Conservation (phyloP, 75 land plant species). For the Chamaecyparis obtusa region DNA sequence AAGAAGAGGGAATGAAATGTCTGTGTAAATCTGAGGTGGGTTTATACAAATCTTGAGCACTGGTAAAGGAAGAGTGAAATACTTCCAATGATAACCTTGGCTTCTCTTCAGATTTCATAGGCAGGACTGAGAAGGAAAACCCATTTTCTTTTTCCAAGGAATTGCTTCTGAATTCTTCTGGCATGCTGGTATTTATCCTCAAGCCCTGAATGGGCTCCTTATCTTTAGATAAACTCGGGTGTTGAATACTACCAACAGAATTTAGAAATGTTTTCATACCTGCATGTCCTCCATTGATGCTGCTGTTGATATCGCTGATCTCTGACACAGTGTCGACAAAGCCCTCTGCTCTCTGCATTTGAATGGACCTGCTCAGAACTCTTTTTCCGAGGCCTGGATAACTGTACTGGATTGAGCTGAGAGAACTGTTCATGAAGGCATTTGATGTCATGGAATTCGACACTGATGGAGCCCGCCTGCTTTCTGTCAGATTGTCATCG, state of each 20-base stretch:
- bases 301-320: neutral
- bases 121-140: conserved; percentile 5
- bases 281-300: neutral
- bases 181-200: neutral
- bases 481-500: neutral
- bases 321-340: neutral
- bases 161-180: neutral
- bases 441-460: neutral
- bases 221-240: neutral
- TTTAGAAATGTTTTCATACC: neutral
- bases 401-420: neutral
- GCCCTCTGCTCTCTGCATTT: neutral
- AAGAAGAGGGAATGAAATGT: neutral
- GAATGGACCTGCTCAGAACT: neutral
- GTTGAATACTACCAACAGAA: neutral
- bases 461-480: neutral
- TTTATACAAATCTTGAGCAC: neutral
- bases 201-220: neutral
- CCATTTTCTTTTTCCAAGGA: neutral
- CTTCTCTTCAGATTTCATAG: neutral
- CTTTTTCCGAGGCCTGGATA: neutral
- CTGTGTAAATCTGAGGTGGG: neutral
- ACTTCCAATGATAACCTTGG: neutral
- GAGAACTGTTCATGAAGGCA: neutral
- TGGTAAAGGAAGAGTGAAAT: neutral